Evolutionary conservation across 208 protist species (phyloP).

Genomic region (Crithidia brevicula): DNA sequence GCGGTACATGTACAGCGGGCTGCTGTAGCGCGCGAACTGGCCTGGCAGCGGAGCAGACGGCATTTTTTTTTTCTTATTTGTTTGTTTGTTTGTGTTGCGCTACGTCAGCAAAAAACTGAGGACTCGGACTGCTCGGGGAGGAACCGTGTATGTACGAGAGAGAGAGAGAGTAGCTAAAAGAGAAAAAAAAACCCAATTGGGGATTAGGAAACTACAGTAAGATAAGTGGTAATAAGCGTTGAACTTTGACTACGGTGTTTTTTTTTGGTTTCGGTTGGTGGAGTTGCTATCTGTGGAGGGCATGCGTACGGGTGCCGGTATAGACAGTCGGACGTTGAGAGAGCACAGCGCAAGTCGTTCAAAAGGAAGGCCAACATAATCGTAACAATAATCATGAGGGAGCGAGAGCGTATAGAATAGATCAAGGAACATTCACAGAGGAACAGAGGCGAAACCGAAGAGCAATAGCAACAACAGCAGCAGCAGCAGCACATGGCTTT

Average conservation of each 20-base stretch:
- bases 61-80: conserved; percentile 38
- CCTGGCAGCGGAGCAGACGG: conserved; percentile 73
- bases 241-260: neutral
- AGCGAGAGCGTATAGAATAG: too few relatives aligned
- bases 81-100: neutral
- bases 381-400: neutral
- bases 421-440: conserved; percentile 11
- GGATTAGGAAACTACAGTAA: too few relatives aligned
- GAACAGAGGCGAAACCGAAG: neutral
- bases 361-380: neutral
- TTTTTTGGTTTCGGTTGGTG: neutral
- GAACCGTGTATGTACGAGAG: too few relatives aligned
- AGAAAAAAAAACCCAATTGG: too few relatives aligned
- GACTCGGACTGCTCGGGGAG: too few relatives aligned
- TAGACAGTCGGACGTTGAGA: too few relatives aligned
- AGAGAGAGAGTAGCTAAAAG: neutral
- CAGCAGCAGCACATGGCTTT: too few relatives aligned
- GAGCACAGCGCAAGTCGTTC: neutral
- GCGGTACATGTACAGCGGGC: conserved; percentile 82
- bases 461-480: too few relatives aligned
- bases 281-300: neutral
- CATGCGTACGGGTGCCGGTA: too few relatives aligned
- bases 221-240: neutral
- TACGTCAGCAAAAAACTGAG: too few relatives aligned
- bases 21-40: conserved; percentile 58